Evolutionary conservation across 2,329 filamentous ascomycete species (phyloP), one percentile per base, ranked within the genome.

Genomic region (Clonostachys rosea): DNA sequence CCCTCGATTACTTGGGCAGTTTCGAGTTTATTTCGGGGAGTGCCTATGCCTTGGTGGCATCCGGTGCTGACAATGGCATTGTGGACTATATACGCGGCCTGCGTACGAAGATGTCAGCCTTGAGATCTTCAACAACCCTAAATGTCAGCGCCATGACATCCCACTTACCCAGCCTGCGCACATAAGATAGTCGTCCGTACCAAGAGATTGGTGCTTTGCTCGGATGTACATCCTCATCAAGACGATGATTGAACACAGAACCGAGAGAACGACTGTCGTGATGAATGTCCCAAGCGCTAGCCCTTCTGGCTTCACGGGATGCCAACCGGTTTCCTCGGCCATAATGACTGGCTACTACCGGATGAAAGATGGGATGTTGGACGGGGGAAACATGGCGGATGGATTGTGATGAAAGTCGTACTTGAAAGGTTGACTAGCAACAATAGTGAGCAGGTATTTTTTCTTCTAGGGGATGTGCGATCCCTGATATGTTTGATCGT

Each of bases 101-200:
- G 17, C 13, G n/a, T 37, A 6, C 24, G 5, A 16, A n/a, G 24
- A 14, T 30, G 24, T 30, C 3, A 33, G 14, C 13, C 20, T 12
- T 44, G n/a, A 35, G 9, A 33, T n/a, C 17, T 33, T 35, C 17
- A 30, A 44, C 5, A 16, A 10, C 24, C 24, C 24, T 30, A 30
- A 10, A n/a, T 11, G 16, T 5, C n/a, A n/a, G 9, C 10, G 9
- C 8, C 9, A 6, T 9, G 9, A 13, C 2, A 30, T 13, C 24
- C 20, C 24, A 39, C 43, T 20, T 45, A 45, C 43, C 33, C 18
- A 14, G 8, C 35, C 43, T 17, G 24, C 16, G 17, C 30, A 37
- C 43, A 45, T 45, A 16, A 45, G 34, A 18, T 39, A 45, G 34
- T 45, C 43, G 16, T 45, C 43, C 9, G 24, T 14, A 14, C n/a